Evolutionary conservation across 768 basidiomycete genomes (phyloP).

Genomic region (Boletus tomentosulus): DNA sequence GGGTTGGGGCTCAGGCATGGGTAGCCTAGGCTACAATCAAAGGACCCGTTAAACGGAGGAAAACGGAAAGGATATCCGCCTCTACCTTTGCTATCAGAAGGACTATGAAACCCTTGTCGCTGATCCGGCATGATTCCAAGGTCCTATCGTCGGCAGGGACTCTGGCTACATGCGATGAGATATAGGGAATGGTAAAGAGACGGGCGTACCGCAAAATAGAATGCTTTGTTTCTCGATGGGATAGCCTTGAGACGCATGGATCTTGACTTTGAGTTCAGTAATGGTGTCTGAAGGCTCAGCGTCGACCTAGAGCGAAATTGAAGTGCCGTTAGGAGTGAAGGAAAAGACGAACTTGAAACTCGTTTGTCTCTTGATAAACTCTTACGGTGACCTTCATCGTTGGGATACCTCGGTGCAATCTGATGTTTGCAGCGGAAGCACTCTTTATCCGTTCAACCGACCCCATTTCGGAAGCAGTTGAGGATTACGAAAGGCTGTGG

Average conservation of each 20-base stretch:
- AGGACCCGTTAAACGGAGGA: neutral
- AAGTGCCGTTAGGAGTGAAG: neutral
- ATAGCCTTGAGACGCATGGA: neutral
- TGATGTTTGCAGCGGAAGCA: too few species aligned
- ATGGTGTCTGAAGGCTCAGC: slow-evolving; percentile 2
- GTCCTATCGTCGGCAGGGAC: neutral
- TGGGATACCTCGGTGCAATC: neutral
- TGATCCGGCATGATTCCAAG: neutral
- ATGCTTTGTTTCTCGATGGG: slow-evolving; percentile 2
- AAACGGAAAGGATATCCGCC: neutral
- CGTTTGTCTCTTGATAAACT: neutral
- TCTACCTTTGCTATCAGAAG: slow-evolving; percentile 1
- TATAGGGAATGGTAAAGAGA: neutral
- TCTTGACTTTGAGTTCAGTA: slow-evolving; percentile 1
- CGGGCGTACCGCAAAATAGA: slow-evolving; percentile 1
- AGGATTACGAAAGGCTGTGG: too few species aligned
- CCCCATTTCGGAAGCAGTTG: too few species aligned
- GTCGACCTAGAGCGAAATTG: neutral
- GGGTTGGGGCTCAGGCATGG: neutral
- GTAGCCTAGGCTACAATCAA: neutral
- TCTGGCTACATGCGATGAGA: neutral
- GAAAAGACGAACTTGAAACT: neutral
- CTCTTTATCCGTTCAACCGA: too few species aligned
- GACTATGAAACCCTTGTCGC: slow-evolving; percentile 4
- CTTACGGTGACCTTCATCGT: neutral